phyloP scores from a whole-genome alignment of 1,139 yeast species.

The Yarrowia galli region DNA sequence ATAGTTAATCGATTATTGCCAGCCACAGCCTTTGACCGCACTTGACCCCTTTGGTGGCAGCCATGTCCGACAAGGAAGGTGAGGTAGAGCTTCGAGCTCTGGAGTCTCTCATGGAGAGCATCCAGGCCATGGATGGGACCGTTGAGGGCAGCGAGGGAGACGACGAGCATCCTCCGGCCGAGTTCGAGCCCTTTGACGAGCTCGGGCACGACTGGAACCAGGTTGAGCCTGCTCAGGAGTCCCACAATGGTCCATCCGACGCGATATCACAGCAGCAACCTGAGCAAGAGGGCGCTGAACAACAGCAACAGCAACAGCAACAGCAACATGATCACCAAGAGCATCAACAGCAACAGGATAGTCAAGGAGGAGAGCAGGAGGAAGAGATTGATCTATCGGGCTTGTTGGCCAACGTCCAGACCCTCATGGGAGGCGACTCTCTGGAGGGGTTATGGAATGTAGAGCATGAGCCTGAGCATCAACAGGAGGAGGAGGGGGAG shows the following conservation, averaged over 20 bases:
- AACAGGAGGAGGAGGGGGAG: background rate
- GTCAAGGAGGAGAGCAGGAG: slow-evolving; percentile 1
- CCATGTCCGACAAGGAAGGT: slow-evolving; percentile 38
- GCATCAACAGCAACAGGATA: background rate
- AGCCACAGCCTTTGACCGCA: slow-evolving; percentile 23
- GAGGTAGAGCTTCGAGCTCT: slow-evolving; percentile 35
- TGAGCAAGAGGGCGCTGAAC: background rate
- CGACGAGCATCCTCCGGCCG: slow-evolving; percentile 14
- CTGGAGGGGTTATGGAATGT: slow-evolving; percentile 20
- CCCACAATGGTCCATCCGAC: slow-evolving; percentile 12
- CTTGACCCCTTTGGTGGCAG: slow-evolving; percentile 19
- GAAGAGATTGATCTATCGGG: slow-evolving; percentile 19
- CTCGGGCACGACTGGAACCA: slow-evolving; percentile 23
- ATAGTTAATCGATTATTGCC: slow-evolving; percentile 31
- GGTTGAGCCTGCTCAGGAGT: slow-evolving; percentile 20
- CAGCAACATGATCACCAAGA: background rate
- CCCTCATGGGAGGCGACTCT: slow-evolving; percentile 19
- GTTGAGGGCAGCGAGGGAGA: slow-evolving; percentile 9
- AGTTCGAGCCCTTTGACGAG: slow-evolving; percentile 35
- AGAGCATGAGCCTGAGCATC: background rate
- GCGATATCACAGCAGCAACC: slow-evolving; percentile 1
- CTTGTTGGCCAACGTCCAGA: slow-evolving; percentile 36
- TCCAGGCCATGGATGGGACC: slow-evolving; percentile 30
- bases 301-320: background rate
- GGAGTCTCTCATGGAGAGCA: slow-evolving; percentile 27